Conservation (phyloP, 352 stramenopile species). For the Plasmopara viticola region DNA sequence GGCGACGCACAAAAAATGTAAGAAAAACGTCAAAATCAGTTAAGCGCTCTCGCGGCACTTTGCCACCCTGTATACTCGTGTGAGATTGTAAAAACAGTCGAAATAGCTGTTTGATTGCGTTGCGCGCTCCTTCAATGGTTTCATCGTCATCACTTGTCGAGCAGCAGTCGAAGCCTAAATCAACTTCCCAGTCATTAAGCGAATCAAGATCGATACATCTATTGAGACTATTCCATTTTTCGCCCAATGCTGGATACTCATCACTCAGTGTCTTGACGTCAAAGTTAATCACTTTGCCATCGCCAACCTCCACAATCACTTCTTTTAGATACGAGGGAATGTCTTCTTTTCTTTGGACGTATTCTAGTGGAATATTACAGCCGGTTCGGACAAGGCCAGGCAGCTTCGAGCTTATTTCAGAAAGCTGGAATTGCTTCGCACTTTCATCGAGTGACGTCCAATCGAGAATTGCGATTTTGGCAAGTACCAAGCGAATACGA, state of each 20-base stretch:
- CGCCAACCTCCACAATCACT: slow-evolving; percentile 14
- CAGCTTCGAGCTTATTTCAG: slow-evolving; percentile 42
- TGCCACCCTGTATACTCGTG: slow-evolving; percentile 5
- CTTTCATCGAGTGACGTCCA: slow-evolving; percentile 75
- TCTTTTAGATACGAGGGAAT: slow-evolving; percentile 23
- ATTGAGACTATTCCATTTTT: slow-evolving; percentile 30
- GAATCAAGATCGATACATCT: slow-evolving; percentile 13
- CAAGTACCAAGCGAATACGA: slow-evolving; percentile 60
- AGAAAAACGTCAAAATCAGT: slow-evolving; percentile 53
- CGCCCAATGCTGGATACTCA: slow-evolving; percentile 24
- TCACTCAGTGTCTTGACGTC: slow-evolving; percentile 25
- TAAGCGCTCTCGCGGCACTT: slow-evolving; percentile 22
- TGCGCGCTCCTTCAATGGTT: slow-evolving; percentile 12
- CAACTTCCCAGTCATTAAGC: slow-evolving; percentile 37
- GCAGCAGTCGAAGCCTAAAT: slow-evolving; percentile 35
- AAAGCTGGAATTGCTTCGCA: slow-evolving; percentile 43
- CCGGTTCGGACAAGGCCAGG: slow-evolving; percentile 43
- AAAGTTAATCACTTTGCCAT: slow-evolving; percentile 24
- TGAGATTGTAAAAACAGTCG: slow-evolving; percentile 23
- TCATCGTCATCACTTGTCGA: slow-evolving; percentile 12
- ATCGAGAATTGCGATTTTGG: slow-evolving; percentile 76
- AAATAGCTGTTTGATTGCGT: slow-evolving; percentile 27
- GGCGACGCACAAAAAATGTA: slow-evolving; percentile 48
- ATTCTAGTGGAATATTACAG: slow-evolving; percentile 24
- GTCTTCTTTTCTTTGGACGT: slow-evolving; percentile 11